These are phyloP conservation scores for Ceratobasidium sp. DNA, from an alignment of 1,284 basidiomycete genomes.

Conservation along the genomic window DNA sequence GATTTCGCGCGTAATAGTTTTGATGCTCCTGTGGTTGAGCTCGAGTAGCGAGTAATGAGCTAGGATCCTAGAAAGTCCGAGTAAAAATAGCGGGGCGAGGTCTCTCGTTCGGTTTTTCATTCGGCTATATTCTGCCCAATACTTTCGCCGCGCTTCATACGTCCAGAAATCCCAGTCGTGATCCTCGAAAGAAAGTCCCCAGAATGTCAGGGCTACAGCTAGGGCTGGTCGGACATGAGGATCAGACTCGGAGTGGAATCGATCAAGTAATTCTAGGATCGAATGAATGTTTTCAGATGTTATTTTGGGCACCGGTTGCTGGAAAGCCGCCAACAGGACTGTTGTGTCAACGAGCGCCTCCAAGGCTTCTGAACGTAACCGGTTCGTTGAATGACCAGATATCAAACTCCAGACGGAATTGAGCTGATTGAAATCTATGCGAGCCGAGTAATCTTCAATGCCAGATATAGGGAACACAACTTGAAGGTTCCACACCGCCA, in stretches of 20 bases:
- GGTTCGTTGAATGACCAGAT: neutral
- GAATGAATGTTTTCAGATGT: neutral
- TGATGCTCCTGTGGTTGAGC: conserved; percentile 14
- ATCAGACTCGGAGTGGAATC: neutral
- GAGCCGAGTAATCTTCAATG: neutral
- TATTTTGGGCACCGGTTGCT: too few relatives aligned
- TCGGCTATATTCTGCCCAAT: neutral
- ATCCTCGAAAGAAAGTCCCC: conserved; percentile 8
- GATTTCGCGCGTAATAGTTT: conserved; percentile 6
- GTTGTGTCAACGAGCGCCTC: conserved; percentile 1
- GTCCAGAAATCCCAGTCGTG: conserved; percentile 12
- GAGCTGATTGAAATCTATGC: neutral
- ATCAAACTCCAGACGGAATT: neutral
- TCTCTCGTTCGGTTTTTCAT: neutral
- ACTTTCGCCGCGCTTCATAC: neutral
- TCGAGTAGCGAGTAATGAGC: neutral
- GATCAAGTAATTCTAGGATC: neutral
- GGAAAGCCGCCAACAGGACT: neutral
- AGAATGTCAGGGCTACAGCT: conserved; percentile 2
- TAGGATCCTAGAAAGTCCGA: conserved; percentile 12
- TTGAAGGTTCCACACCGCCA: neutral
- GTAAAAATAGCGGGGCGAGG: neutral
- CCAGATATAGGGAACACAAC: neutral
- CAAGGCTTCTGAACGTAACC: neutral
- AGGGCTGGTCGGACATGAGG: neutral